These are phyloP conservation scores for Starmerella tilneyi DNA, from an alignment of 805 yeast species.

Conservation along the genomic window DNA sequence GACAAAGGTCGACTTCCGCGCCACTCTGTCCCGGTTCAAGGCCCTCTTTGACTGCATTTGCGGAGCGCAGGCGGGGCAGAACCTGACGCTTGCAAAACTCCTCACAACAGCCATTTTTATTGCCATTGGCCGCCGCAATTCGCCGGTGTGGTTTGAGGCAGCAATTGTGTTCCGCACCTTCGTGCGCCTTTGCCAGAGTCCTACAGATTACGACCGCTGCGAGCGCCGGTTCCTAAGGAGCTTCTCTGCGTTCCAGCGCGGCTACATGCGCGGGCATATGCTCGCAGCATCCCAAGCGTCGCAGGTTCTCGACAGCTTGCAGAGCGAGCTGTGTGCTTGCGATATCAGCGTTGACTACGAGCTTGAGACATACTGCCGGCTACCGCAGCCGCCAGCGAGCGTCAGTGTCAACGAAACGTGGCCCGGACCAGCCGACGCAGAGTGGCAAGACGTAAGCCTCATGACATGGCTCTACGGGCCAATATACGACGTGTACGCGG, in stretches of 20 bases:
- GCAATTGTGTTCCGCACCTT: not conserved
- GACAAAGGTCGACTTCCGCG: not conserved
- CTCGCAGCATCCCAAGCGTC: not conserved
- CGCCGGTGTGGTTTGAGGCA: slow-evolving; percentile 4
- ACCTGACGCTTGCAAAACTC: slow-evolving; percentile 12
- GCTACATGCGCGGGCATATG: not conserved
- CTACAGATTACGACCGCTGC: not conserved
- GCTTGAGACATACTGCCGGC: not conserved
- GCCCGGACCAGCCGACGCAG: slow-evolving; percentile 1
- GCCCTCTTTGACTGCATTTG: not conserved
- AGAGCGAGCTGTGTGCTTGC: no score
- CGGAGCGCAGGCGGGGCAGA: not conserved
- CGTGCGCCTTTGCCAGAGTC: not conserved
- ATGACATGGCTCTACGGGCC: slow-evolving; percentile 4
- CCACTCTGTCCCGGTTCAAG: not conserved
- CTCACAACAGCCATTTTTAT: slow-evolving; percentile 2
- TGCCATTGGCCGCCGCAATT: slow-evolving; percentile 2
- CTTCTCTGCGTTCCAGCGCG: not conserved
- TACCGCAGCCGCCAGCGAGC: not conserved
- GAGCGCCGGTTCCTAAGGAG: slow-evolving; percentile 1
- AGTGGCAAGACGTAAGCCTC: slow-evolving; percentile 3
- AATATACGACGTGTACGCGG: not conserved
- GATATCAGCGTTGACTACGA: not conserved
- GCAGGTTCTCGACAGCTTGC: not conserved
- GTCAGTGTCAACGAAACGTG: not conserved